phyloP scores from a whole-genome alignment of 345 rosid genomes.

The Linum usitatissimum region DNA sequence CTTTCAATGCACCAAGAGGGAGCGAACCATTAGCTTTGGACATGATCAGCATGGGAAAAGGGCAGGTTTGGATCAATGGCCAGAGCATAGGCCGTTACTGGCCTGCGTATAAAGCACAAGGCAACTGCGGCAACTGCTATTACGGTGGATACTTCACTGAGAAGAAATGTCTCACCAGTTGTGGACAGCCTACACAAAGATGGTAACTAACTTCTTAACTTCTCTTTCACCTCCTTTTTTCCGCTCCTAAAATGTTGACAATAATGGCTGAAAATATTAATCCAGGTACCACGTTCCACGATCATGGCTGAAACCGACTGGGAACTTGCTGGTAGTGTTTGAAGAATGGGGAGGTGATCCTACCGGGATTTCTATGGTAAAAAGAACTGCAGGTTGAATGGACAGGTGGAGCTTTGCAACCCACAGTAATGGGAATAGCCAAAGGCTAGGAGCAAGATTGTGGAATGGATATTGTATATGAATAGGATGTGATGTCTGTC shows the following conservation, averaged over 20 bases:
- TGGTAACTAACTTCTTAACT: not conserved
- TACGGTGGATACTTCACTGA: not conserved
- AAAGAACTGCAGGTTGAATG: not conserved
- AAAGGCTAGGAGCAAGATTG: not conserved
- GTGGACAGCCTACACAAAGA: slow-evolving; percentile 10
- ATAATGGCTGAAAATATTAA: not conserved
- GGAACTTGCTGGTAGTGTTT: slow-evolving; percentile 10
- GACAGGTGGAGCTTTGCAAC: not conserved
- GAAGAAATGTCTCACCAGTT: slow-evolving; percentile 1
- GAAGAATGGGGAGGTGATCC: slow-evolving; percentile 13
- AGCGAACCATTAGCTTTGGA: slow-evolving; percentile 8
- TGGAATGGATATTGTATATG: not conserved
- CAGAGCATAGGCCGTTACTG: slow-evolving; percentile 6
- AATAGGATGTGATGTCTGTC: not conserved
- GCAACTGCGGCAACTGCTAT: not conserved
- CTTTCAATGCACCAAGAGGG: slow-evolving; percentile 4
- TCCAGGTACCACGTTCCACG: slow-evolving; percentile 10
- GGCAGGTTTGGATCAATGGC: slow-evolving; percentile 3
- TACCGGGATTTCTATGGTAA: slow-evolving; percentile 1
- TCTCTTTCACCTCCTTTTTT: not conserved
- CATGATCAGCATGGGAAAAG: slow-evolving; percentile 5
- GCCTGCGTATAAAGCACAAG: slow-evolving; percentile 4
- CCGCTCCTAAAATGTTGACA: not conserved
- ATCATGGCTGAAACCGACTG: not conserved
- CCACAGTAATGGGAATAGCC: not conserved